A percentile compares a stretch with the other conserved stretches of the same genome.
These are phyloP conservation scores for Podosphaera leucotricha DNA, from an alignment of 2,329 filamentous ascomycete species.

Conservation along the genomic window DNA sequence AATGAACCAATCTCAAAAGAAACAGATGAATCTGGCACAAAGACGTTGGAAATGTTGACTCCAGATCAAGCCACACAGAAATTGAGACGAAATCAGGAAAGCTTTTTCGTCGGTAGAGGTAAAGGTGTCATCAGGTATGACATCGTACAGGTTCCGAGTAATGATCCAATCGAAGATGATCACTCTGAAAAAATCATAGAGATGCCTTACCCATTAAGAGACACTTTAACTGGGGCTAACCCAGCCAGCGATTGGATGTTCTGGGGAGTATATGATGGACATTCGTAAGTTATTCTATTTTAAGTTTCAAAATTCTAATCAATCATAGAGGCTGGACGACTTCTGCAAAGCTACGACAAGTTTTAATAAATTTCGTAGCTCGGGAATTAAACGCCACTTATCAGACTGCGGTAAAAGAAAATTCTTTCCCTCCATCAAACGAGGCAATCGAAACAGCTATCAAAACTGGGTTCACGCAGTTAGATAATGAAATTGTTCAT, in stretches of 20 bases:
- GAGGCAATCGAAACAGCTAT: slow-evolving; percentile 77
- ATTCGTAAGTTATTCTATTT: slow-evolving; percentile 38
- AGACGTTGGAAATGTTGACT: slow-evolving; percentile 86
- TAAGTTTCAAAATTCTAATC: slow-evolving; percentile 6
- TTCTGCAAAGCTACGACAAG: slow-evolving; percentile 81
- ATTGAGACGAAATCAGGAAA: slow-evolving; percentile 72
- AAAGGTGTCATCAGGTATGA: slow-evolving; percentile 88
- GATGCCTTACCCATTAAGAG: slow-evolving; percentile 37
- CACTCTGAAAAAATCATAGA: slow-evolving; percentile 97
- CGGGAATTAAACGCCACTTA: slow-evolving; percentile 84
- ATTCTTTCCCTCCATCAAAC: slow-evolving; percentile 37
- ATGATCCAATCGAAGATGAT: slow-evolving; percentile 95
- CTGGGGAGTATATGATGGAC: slow-evolving; percentile 96
- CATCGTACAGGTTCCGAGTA: slow-evolving; percentile 80
- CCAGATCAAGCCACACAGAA: slow-evolving; percentile 84
- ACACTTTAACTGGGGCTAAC: slow-evolving; percentile 18
- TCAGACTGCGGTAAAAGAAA: slow-evolving; percentile 39
- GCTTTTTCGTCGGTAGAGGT: slow-evolving; percentile 71
- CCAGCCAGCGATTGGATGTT: slow-evolving; percentile 89
- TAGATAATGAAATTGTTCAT: slow-evolving; percentile 88
- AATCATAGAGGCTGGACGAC: slow-evolving; percentile 73
- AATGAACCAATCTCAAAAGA: slow-evolving; percentile 75
- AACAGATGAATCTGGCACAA: slow-evolving; percentile 60
- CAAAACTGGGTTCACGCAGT: slow-evolving; percentile 67
- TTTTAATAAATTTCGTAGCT: slow-evolving; percentile 77